Base-by-base conservation (phyloP, 2,329 filamentous ascomycete genomes). In the Ophiostoma quercus region DNA sequence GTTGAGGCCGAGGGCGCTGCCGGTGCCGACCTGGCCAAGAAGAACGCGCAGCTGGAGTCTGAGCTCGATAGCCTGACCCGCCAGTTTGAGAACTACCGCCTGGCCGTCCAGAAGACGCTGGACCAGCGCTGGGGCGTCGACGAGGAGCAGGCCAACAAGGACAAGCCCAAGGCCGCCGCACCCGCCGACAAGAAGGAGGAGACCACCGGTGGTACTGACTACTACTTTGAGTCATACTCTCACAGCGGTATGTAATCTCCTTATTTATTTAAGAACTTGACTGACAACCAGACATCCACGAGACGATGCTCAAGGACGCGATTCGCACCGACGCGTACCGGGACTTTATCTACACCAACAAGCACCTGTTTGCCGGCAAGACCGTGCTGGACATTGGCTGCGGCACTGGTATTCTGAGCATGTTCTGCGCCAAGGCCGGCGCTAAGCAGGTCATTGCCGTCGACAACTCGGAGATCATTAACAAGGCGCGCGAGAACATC, bases 331-430 rank as follows among this genome's bases (percentile, higher is more conserved):
- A 97, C 75, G 90, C 92, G 2, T 98, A 98, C 80, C 88, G 94
- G 65, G 93, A 98, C 80, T 97, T 97, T 78, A 93, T 97, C 76
- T 97, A 97, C 81, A 87, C 89, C 74, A 92, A 97, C 81, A 95
- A 96, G 79, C 83, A 92, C 74, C 81, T 97, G 3, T 97, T 97
- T 79, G 87, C 88, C 41, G 91, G 88, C 75, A 97, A 96, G 81
- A 87, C 89, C 11, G 91, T 97, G 14, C 86, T 98, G 7, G 94
- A 98, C 77, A 93, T 97, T 73, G 94, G 94, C 67, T 97, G 94
- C 76, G 91, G 90, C 66, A 91, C 88, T 34, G 85, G 84, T 34
- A 97, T 97, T 74, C 82, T 98, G 16, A 94, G 91, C 76, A 94
- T 98, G 88, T 97, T 98, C 82, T 96, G 92, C 77, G 94, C 93